These are phyloP conservation scores for Plasmodium berghei DNA, from an alignment of 169 alveolate genomes.

Conservation along the genomic window DNA sequence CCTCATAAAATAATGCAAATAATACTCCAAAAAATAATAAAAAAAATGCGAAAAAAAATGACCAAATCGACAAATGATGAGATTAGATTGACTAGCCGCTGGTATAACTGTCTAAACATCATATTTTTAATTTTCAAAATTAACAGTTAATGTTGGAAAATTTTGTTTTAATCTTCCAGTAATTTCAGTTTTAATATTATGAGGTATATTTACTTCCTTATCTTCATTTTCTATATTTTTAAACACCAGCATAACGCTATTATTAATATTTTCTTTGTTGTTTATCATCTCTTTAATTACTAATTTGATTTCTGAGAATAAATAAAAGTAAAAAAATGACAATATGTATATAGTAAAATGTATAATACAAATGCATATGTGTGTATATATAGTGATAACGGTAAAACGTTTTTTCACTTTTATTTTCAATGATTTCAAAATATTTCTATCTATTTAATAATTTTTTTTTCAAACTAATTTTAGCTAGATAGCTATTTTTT, in stretches of 20 bases:
- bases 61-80: too few relatives aligned
- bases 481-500: not conserved
- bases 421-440: too few relatives aligned
- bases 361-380: not conserved
- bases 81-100: too few relatives aligned
- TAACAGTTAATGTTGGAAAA: constrained; percentile 63
- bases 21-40: too few relatives aligned
- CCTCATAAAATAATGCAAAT: too few relatives aligned
- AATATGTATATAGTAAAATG: too few relatives aligned
- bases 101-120: too few relatives aligned
- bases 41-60: too few relatives aligned
- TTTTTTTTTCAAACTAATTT: not conserved
- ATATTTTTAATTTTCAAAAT: constrained; percentile 56
- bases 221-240: constrained; percentile 21
- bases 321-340: not conserved
- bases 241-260: constrained; percentile 41
- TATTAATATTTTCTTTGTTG: constrained; percentile 71
- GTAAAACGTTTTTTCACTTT: not conserved
- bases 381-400: not conserved
- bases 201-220: constrained; percentile 60
- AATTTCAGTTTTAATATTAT: constrained; percentile 53
- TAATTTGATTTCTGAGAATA: constrained; percentile 41
- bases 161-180: constrained; percentile 71
- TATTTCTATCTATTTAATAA: too few relatives aligned
- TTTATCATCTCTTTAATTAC: constrained; percentile 40